These are phyloP conservation scores for Suillus hirtellus DNA, from an alignment of 768 basidiomycete species.

Conservation along the genomic window DNA sequence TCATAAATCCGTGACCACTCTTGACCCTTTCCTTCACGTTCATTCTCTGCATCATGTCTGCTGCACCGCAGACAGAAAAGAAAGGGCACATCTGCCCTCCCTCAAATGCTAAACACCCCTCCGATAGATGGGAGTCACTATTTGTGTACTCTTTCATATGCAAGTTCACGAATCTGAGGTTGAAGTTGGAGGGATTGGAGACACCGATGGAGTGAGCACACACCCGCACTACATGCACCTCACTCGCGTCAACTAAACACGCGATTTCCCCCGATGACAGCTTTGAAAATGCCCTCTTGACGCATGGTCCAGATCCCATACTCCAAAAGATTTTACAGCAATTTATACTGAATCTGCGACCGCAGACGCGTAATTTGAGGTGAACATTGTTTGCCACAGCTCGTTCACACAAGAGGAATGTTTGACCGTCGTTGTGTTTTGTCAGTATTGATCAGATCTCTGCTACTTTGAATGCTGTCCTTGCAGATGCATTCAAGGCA, in stretches of 20 bases:
- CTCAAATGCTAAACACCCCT: slow-evolving; percentile 69
- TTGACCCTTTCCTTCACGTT: slow-evolving; percentile 38
- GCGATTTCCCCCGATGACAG: slow-evolving; percentile 44
- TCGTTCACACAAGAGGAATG: slow-evolving; percentile 25
- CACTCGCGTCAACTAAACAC: slow-evolving; percentile 29
- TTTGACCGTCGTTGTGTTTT: slow-evolving; percentile 36
- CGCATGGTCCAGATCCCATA: slow-evolving; percentile 68
- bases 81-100: slow-evolving; percentile 55
- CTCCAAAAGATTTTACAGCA: slow-evolving; percentile 71
- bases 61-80: slow-evolving; percentile 39
- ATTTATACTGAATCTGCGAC: slow-evolving; percentile 81
- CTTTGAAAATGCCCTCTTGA: slow-evolving; percentile 77
- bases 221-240: slow-evolving; percentile 21
- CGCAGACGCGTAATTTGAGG: slow-evolving; percentile 90
- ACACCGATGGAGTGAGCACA: slow-evolving; percentile 79
- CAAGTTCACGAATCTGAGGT: slow-evolving; percentile 75
- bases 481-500: slow-evolving; percentile 72
- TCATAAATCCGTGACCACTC: slow-evolving; percentile 36
- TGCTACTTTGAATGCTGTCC: slow-evolving; percentile 64
- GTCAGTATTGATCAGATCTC: slow-evolving; percentile 81
- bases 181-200: slow-evolving; percentile 77
- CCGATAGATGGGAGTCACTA: slow-evolving; percentile 83
- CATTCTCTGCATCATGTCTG: slow-evolving; percentile 38
- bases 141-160: slow-evolving; percentile 86
- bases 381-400: slow-evolving; percentile 45